Evolutionary conservation across 2,329 filamentous ascomycete species (phyloP).

Genomic region (Botrytis byssoidea): DNA sequence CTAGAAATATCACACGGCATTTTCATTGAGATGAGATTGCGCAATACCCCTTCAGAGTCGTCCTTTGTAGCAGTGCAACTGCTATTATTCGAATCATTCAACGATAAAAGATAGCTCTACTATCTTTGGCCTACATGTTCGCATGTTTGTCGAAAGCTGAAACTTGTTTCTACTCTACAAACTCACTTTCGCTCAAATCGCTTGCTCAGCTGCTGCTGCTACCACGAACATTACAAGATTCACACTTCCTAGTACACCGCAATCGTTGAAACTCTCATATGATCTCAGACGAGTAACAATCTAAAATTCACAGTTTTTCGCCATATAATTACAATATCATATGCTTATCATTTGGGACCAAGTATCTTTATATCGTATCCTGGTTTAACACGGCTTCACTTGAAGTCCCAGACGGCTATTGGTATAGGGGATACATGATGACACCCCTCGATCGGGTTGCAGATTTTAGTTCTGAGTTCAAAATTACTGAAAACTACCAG

Average conservation of each 20-base stretch:
- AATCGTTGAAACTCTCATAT: neutral
- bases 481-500: too few species aligned
- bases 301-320: neutral
- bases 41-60: neutral
- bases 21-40: neutral
- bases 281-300: neutral
- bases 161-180: neutral
- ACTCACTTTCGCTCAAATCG: neutral
- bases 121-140: neutral
- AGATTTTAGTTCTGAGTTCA: neutral
- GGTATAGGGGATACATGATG: neutral
- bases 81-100: neutral
- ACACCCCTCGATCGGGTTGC: neutral
- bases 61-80: neutral
- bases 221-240: neutral
- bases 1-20: neutral
- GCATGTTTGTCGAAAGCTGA: neutral
- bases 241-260: neutral
- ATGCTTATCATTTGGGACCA: neutral
- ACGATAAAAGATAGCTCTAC: neutral
- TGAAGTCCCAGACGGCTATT: neutral
- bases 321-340: neutral
- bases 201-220: neutral
- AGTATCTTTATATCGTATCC: neutral
- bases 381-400: neutral